A percentile compares a stretch with the other conserved stretches of the same genome.
phyloP scores from a whole-genome alignment of 805 yeast genomes.

The Candida jianshihensis region DNA sequence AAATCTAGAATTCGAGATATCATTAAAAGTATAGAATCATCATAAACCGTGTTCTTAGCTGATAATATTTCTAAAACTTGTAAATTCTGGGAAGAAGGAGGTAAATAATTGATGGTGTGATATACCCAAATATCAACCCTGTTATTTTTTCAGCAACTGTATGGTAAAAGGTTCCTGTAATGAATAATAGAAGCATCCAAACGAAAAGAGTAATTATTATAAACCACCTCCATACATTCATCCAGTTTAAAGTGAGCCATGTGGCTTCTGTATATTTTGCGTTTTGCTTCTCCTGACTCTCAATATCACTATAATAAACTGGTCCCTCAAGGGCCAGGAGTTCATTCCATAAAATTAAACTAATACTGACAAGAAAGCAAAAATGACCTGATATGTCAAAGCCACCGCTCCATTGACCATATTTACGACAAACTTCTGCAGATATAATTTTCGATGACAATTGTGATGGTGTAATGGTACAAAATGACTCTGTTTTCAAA shows the following conservation, averaged over 20 bases:
- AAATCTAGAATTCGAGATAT: conserved; percentile 15
- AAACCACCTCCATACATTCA: conserved; percentile 10
- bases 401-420: conserved; percentile 40
- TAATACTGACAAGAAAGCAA: conserved; percentile 36
- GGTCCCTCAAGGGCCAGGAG: conserved; percentile 6
- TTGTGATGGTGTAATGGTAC: conserved; percentile 11
- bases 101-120: conserved; percentile 43
- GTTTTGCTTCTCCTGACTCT: not conserved
- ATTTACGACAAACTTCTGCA: conserved; percentile 25
- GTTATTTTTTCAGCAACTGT: conserved; percentile 64
- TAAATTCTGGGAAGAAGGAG: conserved; percentile 6
- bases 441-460: conserved; percentile 14
- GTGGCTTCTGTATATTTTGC: no score
- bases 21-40: conserved; percentile 9
- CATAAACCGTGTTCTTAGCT: not conserved
- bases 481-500: conserved; percentile 7
- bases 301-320: not conserved
- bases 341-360: conserved; percentile 35
- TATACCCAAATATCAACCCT: conserved; percentile 61
- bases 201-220: conserved; percentile 15
- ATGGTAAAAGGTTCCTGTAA: conserved; percentile 83
- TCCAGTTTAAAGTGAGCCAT: conserved; percentile 6
- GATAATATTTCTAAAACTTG: not conserved
- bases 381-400: conserved; percentile 51
- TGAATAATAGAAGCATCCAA: conserved; percentile 55